A percentile compares a stretch with the other conserved stretches of the same genome.
phyloP scores from a whole-genome alignment of 2,329 filamentous ascomycete species.

The Neophaeococcomyces aloes region DNA sequence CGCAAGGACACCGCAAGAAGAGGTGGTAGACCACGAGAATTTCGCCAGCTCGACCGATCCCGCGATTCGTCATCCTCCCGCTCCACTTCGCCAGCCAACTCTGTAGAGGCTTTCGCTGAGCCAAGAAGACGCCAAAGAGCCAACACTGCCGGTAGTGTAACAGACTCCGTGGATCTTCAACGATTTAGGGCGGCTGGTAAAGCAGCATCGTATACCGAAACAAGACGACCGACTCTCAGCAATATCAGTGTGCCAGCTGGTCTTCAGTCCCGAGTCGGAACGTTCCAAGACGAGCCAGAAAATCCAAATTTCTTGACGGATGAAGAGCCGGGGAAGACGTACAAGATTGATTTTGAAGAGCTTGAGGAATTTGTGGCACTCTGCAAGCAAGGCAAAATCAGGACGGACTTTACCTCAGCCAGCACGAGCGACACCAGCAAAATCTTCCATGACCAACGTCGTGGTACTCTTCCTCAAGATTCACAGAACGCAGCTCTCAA shows the following conservation, averaged over 20 bases:
- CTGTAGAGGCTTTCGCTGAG: slow-evolving; percentile 92
- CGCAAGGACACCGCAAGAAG: slow-evolving; percentile 17
- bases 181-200: slow-evolving; percentile 1
- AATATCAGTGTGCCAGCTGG: slow-evolving; percentile 41
- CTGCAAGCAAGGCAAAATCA: slow-evolving; percentile 40
- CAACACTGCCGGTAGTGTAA: slow-evolving; percentile 52
- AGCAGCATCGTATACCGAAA: slow-evolving; percentile 30
- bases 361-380: slow-evolving; percentile 81
- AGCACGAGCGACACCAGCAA: slow-evolving; percentile 37
- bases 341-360: slow-evolving; percentile 83
- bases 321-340: slow-evolving; percentile 65
- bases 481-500: slow-evolving; percentile 28
- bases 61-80: slow-evolving; percentile 48
- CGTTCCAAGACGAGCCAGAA: slow-evolving; percentile 52
- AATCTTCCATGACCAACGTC: slow-evolving; percentile 53
- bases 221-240: slow-evolving; percentile 48
- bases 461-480: slow-evolving; percentile 22
- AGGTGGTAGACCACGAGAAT: slow-evolving; percentile 22
- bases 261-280: slow-evolving; percentile 41
- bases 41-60: slow-evolving; percentile 33
- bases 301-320: slow-evolving; percentile 83
- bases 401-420: slow-evolving; percentile 13
- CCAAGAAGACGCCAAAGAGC: slow-evolving; percentile 72
- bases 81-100: slow-evolving; percentile 83
- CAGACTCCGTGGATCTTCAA: slow-evolving; percentile 19